Percentiles rank a stretch among this genome's conserved stretches.
phyloP scores from a whole-genome alignment of 257 asterid species.

The Asclepias syriaca region DNA sequence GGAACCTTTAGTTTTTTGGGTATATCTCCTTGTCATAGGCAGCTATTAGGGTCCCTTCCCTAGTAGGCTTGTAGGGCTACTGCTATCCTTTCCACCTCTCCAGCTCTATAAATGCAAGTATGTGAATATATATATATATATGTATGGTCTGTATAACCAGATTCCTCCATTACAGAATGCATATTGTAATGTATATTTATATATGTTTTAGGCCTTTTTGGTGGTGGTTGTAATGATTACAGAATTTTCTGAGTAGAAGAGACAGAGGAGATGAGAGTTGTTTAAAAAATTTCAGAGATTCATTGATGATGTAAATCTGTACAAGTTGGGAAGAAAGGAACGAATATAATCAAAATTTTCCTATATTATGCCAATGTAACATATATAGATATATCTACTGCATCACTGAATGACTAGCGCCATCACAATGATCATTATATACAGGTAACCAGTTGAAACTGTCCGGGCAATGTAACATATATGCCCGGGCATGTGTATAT shows the following conservation, averaged over 20 bases:
- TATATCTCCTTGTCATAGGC: neutral
- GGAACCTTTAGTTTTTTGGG: neutral
- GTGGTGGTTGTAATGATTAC: neutral
- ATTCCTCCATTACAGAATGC: neutral
- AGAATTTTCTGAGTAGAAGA: neutral
- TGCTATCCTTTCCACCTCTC: neutral
- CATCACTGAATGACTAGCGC: slow-evolving; percentile 20
- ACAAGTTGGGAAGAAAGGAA: slow-evolving; percentile 3
- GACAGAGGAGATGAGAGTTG: neutral
- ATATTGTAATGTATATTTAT: too few species aligned
- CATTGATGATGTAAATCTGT: neutral
- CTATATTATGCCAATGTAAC: neutral
- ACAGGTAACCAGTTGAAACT: neutral
- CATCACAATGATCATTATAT: slow-evolving; percentile 14
- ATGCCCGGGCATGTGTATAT: neutral
- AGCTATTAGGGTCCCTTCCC: neutral
- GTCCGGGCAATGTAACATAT: too few species aligned
- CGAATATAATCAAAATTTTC: slow-evolving; percentile 2
- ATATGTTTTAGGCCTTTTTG: neutral
- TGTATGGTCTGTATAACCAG: neutral
- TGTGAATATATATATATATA: neutral
- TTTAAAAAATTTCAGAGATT: neutral
- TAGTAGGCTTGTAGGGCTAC: neutral
- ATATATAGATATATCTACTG: neutral
- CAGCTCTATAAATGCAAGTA: neutral